These are phyloP conservation scores for Russula virescens DNA, from an alignment of 768 basidiomycete species.

Conservation along the genomic window DNA sequence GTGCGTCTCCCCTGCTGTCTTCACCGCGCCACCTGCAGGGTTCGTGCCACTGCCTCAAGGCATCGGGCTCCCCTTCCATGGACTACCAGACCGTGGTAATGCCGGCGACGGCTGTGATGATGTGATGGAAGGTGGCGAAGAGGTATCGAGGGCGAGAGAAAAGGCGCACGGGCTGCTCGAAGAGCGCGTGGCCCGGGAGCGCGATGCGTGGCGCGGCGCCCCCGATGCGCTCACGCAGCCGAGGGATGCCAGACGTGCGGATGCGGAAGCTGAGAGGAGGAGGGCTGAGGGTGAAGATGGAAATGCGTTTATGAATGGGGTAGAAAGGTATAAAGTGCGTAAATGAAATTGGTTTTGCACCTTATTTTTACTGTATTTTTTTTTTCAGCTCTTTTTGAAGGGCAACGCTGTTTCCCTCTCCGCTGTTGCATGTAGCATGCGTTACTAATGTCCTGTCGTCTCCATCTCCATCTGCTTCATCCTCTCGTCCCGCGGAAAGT, in stretches of 20 bases:
- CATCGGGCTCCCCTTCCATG: slow-evolving; percentile 62
- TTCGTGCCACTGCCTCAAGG: slow-evolving; percentile 77
- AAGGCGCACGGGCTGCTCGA: slow-evolving; percentile 66
- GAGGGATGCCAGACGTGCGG: slow-evolving; percentile 3
- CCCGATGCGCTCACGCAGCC: slow-evolving; percentile 49
- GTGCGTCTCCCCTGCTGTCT: slow-evolving; percentile 82
- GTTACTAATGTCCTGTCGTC: too few species aligned
- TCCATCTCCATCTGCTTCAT: too few species aligned
- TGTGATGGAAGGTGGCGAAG: too few species aligned
- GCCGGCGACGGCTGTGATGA: slow-evolving; percentile 23
- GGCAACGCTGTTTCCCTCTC: too few species aligned
- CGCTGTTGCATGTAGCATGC: too few species aligned
- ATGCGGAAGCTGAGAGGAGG: neutral
- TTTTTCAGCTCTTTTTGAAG: too few species aligned
- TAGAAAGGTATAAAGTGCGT: neutral
- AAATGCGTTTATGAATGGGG: neutral
- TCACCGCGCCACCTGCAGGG: slow-evolving; percentile 66
- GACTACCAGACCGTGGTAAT: too few species aligned
- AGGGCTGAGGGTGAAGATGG: neutral
- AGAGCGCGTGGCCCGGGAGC: slow-evolving; percentile 64
- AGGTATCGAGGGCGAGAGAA: neutral
- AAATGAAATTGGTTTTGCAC: too few species aligned
- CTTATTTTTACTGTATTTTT: too few species aligned
- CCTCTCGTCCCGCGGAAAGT: too few species aligned
- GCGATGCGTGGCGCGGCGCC: slow-evolving; percentile 73